Base-by-base conservation (phyloP, 2,329 filamentous ascomycete genomes). In the Chaetomiaceae sp. region DNA sequence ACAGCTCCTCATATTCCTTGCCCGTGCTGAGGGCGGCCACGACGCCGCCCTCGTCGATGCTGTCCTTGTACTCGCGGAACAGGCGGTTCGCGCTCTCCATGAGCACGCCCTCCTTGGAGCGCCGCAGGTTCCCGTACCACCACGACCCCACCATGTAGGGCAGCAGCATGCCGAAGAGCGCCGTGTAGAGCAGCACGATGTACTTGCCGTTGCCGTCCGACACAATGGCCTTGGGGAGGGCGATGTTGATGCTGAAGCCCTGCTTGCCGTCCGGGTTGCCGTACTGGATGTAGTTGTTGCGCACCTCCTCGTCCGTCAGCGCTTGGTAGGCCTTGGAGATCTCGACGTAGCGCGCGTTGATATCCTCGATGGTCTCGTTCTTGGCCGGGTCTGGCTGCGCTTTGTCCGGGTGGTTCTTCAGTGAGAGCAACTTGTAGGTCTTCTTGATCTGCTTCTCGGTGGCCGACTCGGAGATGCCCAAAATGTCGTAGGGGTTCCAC, bases 201-300 rank as follows among this genome's bases (percentile, higher is more conserved):
- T 94, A 97, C 72, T 96, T 97, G 56, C 90, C 91, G 65, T 93
- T 94, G 45, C 90, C 91, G 56, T 96, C 88, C 12, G 87, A 86
- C 45, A 98, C 78, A 59, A 98, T 89, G 68, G 93, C 88, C 65
- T 93, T 85, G 37, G 93, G 93, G 37, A 98, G 77, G 37, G 91
- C 93, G 56, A 98, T 98, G 54, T 93, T 91, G 62, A 98, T 97
- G 69, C 89, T 96, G 68, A 90, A 93, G 65, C 89, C 91, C 70
- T 98, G 93, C 76, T 96, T 97, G 63, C 93, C 93, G 64, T 98
- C 93, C 6, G 93, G 93, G 66, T 98, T 89, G 46, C 93, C 93
- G 61, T 86, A 98, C 66, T 95, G 86, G 43, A 95, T 83, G 68
- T 87, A 98, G 72, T 98, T 98, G 70, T 95, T 95, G 62, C 93